Evolutionary conservation across 225 moss, liverwort and hornwort species (phyloP).

Genomic region (Physcomitrium patens): DNA sequence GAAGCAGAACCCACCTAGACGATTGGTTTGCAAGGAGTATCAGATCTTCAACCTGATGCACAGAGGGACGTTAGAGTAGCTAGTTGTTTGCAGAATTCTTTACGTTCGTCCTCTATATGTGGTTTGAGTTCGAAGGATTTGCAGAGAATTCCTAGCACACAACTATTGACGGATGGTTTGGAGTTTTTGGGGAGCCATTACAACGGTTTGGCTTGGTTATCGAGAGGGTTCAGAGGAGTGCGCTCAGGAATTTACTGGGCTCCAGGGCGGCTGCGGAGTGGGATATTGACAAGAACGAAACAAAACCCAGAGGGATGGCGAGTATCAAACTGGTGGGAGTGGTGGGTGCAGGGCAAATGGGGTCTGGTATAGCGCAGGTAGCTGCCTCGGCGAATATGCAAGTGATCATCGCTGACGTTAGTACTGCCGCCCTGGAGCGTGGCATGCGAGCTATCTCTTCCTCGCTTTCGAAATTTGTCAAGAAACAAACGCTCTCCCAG

Average conservation of each 20-base stretch:
- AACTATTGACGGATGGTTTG: too few species aligned
- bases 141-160: not conserved
- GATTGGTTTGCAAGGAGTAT: not conserved
- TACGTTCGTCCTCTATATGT: not conserved
- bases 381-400: constrained; percentile 72
- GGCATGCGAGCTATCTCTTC: constrained; percentile 81
- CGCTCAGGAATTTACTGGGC: not conserved
- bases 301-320: constrained; percentile 56
- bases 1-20: too few species aligned
- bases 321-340: constrained; percentile 71
- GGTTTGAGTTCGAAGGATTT: too few species aligned
- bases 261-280: not conserved
- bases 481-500: constrained; percentile 82
- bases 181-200: too few species aligned
- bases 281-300: constrained; percentile 1
- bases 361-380: constrained; percentile 92
- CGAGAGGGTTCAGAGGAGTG: not conserved
- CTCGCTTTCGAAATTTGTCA: constrained; percentile 78
- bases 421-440: constrained; percentile 69
- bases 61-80: not conserved
- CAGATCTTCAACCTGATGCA: not conserved
- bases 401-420: constrained; percentile 85
- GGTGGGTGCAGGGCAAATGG: constrained; percentile 99
- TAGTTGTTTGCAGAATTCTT: not conserved
- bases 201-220: not conserved